Evolutionary conservation across 129 eudicot genomes (phyloP), one percentile per base, ranked within the genome.

Genomic region (Arctium minus): DNA sequence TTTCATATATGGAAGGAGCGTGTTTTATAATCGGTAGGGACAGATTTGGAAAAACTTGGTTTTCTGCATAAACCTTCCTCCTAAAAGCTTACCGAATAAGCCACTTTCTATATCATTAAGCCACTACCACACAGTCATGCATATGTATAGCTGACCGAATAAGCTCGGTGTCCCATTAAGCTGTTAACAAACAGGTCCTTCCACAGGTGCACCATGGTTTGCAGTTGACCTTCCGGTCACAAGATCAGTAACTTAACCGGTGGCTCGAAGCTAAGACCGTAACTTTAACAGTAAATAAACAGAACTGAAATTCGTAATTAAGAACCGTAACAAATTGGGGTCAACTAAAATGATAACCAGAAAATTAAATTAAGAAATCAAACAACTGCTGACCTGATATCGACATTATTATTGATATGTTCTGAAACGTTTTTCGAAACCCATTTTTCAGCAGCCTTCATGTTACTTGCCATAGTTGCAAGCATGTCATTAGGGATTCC

Each of bases 401-500:
- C 84, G 64, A 92, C 98, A 81, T 80, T 81, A 75, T 81, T 84
- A 37, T 73, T 31, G 29, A 90, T 32, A 87, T 92, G 94, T 44
- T 79, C 81, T 9, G 98, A 77, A 30, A 92, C 86, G 78, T 94
- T 94, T 62, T 92, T 70, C 2, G 93, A 32, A 4, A 94, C 98
- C 95, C 99, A 95, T 60, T 80, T 88, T 29, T 93, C 97, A 88
- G 99, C 99, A 70, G 97, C 93, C 53, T 50, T 73, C 79, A 85
- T 79, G 85, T 82, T 88, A 15, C 46, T 72, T 29, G 97, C 92
- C 84, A 95, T 69, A 37, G 88, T 78, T 22, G 80, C 73, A 79
- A 95, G 84, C 97, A 92, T 87, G 4, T 92, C 97, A 87, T 95
- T 95, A 18, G 99, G 99, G 40, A 95, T 95, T 10, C 97, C 99